Evolutionary conservation across 495 filamentous ascomycete genomes (phyloP), one percentile per base, ranked within the genome.

Genomic region (Penicillium robsamsonii): DNA sequence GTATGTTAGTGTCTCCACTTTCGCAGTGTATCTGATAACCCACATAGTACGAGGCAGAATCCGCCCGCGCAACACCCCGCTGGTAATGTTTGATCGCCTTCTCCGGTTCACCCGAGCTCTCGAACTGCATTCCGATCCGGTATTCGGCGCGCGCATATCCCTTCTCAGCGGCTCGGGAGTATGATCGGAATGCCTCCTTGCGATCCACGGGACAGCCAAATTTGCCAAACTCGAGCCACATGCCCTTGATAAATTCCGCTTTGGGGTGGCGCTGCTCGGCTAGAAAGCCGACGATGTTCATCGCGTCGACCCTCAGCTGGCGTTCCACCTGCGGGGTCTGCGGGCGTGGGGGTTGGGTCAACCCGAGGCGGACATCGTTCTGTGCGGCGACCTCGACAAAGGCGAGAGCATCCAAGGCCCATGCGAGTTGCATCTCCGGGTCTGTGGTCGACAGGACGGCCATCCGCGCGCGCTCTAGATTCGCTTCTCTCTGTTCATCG

Each of bases 161-260:
- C 55, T 87, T 86, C 55, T 95, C 87, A 44, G 91, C 89, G n/a
- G 94, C 88, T 58, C 88, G 79, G 48, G 82, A 83, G 73, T 96
- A 98, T 62, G 84, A 87, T 45, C 85, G 70, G 69, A 92, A 97
- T 17, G 94, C 94, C 71, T 96, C 93, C 62, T 92, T 92, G 72
- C 95, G 96, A 75, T 97, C 93, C 56, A 89, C 77, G 18, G 89
- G 84, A 59, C 84, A 83, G 20, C 89, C 90, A 70, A 96, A 97
- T 70, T 97, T 96, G 55, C 94, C 94, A 75, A 97, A 97, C 70
- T 98, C 94, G 31, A 96, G 79, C 95, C 94, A 97, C 82, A 94
- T 97, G 52, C 90, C 90, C 69, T 85, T 86, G 77, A 98, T 90
- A 67, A 97, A 97, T 60, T 92, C 87, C 5, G 95, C 94, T 66